These are phyloP conservation scores for Sphaerostilbella broomeana DNA, from an alignment of 2,329 filamentous ascomycete genomes.

Conservation along the genomic window DNA sequence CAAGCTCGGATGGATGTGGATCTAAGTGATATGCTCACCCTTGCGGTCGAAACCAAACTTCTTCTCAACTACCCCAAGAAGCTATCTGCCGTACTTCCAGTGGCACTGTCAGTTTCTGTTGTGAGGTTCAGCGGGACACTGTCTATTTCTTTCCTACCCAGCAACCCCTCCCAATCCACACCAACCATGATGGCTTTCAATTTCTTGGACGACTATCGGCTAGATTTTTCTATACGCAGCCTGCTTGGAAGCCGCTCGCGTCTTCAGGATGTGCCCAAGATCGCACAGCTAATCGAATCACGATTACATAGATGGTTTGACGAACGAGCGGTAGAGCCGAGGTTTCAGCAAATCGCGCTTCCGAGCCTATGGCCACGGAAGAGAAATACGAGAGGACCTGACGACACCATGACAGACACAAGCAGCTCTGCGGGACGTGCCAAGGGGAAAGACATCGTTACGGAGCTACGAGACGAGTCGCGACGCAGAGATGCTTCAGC, in stretches of 20 bases:
- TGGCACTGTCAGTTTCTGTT: conserved; percentile 85
- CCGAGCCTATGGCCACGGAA: conserved; percentile 80
- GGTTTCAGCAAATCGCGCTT: conserved; percentile 79
- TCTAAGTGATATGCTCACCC: conserved; percentile 87
- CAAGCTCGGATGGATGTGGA: conserved; percentile 98
- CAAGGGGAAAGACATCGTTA: conserved; percentile 47
- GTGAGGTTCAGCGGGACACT: conserved; percentile 92
- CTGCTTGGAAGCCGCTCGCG: conserved; percentile 73
- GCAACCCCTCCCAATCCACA: conserved; percentile 58
- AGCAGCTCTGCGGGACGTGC: conserved; percentile 43
- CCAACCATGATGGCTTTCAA: conserved; percentile 92
- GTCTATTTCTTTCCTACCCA: conserved; percentile 86
- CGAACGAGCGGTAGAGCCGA: conserved; percentile 75
- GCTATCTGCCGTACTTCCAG: conserved; percentile 79
- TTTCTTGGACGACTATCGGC: conserved; percentile 80
- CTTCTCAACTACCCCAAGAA: conserved; percentile 92
- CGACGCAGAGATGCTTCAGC: conserved; percentile 38
- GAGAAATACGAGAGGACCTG: conserved; percentile 71
- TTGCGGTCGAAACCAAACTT: conserved; percentile 90
- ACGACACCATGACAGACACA: conserved; percentile 46
- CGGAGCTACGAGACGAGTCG: conserved; percentile 45
- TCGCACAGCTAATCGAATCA: conserved; percentile 75
- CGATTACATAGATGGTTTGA: conserved; percentile 82
- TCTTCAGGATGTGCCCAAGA: conserved; percentile 81
- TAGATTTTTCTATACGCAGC: conserved; percentile 76